Percentiles rank a stretch among this genome's conserved stretches.
Conservation (phyloP, 768 basidiomycete genomes). For the Lyophyllum shimeji region DNA sequence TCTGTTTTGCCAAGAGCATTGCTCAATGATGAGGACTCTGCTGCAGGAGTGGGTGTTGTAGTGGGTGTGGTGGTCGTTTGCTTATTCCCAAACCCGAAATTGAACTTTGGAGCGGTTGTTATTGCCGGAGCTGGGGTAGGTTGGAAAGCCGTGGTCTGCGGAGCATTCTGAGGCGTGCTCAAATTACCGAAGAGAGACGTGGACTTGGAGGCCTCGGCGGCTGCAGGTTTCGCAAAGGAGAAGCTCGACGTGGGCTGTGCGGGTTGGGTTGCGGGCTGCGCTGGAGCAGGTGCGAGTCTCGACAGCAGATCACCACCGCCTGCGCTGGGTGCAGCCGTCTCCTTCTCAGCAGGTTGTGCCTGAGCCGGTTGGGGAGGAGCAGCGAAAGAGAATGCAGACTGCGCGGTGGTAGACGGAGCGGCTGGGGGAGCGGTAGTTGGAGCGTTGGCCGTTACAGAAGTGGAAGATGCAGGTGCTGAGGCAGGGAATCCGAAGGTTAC, state of each 20-base stretch:
- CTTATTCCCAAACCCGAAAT: conserved; percentile 29
- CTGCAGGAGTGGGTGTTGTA: conserved; percentile 7
- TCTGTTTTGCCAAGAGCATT: conserved; percentile 20
- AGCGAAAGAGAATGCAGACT: conserved; percentile 16
- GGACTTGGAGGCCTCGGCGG: conserved; percentile 21
- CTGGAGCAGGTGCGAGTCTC: conserved; percentile 17
- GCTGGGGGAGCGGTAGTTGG: conserved; percentile 4
- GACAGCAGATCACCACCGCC: conserved; percentile 22
- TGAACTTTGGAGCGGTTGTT: conserved; percentile 35
- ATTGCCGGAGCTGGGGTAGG: conserved; percentile 21
- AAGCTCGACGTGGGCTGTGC: conserved; percentile 16
- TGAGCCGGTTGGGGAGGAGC: conserved; percentile 11
- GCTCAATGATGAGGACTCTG: conserved; percentile 16
- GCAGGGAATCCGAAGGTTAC: conserved; percentile 11
- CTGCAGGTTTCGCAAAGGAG: conserved; percentile 14
- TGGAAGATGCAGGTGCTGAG: neutral
- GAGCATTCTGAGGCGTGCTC: neutral
- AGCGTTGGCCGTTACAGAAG: neutral
- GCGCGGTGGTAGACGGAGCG: neutral
- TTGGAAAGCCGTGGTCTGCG: conserved; percentile 19
- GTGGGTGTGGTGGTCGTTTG: conserved; percentile 10
- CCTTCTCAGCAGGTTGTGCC: conserved; percentile 13
- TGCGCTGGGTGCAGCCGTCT: conserved; percentile 5
- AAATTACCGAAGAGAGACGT: conserved; percentile 21
- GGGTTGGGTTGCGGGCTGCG: conserved; percentile 7